Base-by-base conservation (phyloP, 441 rosid species). In the Codiaeum variegatum region DNA sequence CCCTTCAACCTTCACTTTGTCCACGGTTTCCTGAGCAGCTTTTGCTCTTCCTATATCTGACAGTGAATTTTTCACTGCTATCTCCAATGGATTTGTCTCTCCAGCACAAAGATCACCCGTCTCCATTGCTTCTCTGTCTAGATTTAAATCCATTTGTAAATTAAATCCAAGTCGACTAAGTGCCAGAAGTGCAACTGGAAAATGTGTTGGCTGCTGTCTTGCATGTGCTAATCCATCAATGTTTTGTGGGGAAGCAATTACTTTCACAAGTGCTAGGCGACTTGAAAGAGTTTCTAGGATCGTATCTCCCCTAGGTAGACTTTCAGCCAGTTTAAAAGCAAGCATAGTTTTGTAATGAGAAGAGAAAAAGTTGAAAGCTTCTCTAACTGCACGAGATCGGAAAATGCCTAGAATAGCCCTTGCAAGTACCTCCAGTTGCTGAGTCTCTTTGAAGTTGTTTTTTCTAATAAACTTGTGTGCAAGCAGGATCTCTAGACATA, bases 1-100 rank as follows among this genome's bases (percentile, higher is more conserved):
- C 46, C 97, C 97, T 79, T 93, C 97, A 74, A 93, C 97, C 76
- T 93, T 93, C 69, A 91, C 98, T 91, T 91, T 90, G 72, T 91
- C 86, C 65, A 91, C 96, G 23, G 98, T 88, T 46, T 90, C 98
- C 76, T 87, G 94, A 62, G 98, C 98, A 81, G 97, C 98, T 86
- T 88, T 89, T 55, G 86, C 97, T 72, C 85, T 88, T 73, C 86
- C 91, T 15, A 88, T 86, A 81, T 88, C 86, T 73, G 80, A 79
- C 78, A 91, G 73, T 18, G 93, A 89, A 83, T 83, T 86, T 83
- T 85, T 89, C 77, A 93, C 88, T 21, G 90, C 94, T 75, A 75
- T 75, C 80, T 91, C 96, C 74, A 91, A 77, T 32, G 96, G 92
- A 85, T 88, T 90, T 69, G 82, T 86, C 82, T 90, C 96, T 67